These are phyloP conservation scores for Ogataea trehalophila DNA, from an alignment of 805 yeast genomes.

Conservation along the genomic window DNA sequence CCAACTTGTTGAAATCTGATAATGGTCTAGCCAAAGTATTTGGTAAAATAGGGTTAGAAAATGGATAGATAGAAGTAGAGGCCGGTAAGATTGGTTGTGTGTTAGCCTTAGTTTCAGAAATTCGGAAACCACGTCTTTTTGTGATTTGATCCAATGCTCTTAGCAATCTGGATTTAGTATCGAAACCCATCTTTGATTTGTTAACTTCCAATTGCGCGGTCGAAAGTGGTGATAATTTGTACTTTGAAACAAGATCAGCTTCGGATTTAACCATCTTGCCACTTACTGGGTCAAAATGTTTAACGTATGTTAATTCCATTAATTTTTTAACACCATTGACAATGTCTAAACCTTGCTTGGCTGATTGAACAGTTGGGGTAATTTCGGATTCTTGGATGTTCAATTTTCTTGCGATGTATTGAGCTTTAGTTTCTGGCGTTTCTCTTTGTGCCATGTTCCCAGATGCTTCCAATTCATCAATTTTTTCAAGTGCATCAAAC, in stretches of 20 bases:
- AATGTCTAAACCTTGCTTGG: conserved; percentile 4
- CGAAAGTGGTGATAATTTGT: conserved; percentile 4
- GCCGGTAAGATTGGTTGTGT: conserved; percentile 10
- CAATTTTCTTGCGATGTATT: not conserved
- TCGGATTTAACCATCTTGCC: not conserved
- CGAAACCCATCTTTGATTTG: conserved; percentile 25
- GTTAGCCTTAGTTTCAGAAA: conserved; percentile 2
- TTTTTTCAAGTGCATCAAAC: not conserved
- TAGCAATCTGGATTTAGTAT: conserved; percentile 24
- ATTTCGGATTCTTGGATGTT: not conserved
- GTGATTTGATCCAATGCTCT: conserved; percentile 25
- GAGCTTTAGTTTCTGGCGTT: too few relatives aligned
- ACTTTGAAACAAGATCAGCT: conserved; percentile 1
- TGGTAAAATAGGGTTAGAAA: conserved; percentile 20
- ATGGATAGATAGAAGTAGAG: conserved; percentile 20
- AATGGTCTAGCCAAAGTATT: conserved; percentile 12
- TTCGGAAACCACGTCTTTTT: conserved; percentile 19
- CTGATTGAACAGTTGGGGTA: not conserved
- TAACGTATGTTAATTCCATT: conserved; percentile 1
- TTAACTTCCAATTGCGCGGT: conserved; percentile 19
- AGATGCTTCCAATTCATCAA: not conserved
- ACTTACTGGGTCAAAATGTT: conserved; percentile 2
- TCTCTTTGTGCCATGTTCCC: too few relatives aligned
- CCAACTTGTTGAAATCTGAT: conserved; percentile 9
- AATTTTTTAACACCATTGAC: conserved; percentile 6